Base-by-base conservation (phyloP, 495 filamentous ascomycete species). In the Penicillium samsonianum region DNA sequence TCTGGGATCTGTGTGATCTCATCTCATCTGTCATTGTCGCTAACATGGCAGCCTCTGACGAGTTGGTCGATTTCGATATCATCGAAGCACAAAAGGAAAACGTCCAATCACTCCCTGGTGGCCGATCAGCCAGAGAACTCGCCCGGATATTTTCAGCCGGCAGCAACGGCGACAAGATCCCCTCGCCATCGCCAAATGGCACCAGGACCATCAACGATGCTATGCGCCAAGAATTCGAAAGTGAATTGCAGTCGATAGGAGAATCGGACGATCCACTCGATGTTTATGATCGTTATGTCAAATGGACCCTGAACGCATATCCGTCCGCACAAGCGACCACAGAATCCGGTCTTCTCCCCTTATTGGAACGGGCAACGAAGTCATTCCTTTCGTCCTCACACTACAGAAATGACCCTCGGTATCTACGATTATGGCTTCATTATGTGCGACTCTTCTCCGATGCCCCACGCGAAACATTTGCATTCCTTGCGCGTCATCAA, bases 51-150 rank as follows among this genome's bases (percentile, higher is more conserved):
- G 75, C 65, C 50, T 67, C 80, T 30, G 78, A 82, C 31, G 84
- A 88, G 60, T 70, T 86, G 17, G 90, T 96, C 67, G 84, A 95
- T 73, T 98, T 98, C 79, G 89, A 96, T 59, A 85, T 97, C 59
- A 98, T 98, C 75, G 94, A 98, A 70, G 82, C 81, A 42, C 92
- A 96, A 66, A 98, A 98, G 74, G 94, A 98, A 73, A 98, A 98
- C 67, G 96, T 98, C 41, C 92, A 96, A 67, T 87, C 92, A 12
- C 81, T 98, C 38, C 90, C 95, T 2, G 88, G 90, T 46, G 94
- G 94, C 35, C 85, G 94, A 52, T 97, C 92, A 30, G 94, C 94
- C 16, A 87, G 87, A 74, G 90, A 91, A 17, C 86, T 98, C 30
- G 92, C 87, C n/a, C 83, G 86, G 38, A 84, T 92, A 47, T 94